Evolutionary conservation across 805 yeast genomes (phyloP).

Genomic region (Saturnispora galanensis): DNA sequence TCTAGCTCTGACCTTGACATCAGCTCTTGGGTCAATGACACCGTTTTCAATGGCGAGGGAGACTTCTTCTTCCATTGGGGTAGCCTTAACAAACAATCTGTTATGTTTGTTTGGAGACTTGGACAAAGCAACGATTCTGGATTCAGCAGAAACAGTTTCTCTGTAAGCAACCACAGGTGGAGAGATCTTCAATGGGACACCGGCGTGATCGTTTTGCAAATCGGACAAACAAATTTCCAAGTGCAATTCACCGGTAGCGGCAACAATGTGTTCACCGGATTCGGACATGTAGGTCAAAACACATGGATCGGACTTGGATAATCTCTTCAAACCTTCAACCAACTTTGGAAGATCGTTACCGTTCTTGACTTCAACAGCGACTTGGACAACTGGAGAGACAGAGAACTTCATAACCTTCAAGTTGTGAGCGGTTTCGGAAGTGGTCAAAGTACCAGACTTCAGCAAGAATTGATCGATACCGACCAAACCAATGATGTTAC

Average conservation of each 20-base stretch:
- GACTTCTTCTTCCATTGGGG: slow-evolving; percentile 91
- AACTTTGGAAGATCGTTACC: slow-evolving; percentile 98
- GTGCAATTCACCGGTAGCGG: slow-evolving; percentile 99
- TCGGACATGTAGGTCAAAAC: slow-evolving; percentile 78
- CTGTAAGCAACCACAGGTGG: slow-evolving; percentile 98
- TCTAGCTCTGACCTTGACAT: slow-evolving; percentile 98
- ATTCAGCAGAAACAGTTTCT: slow-evolving; percentile 93
- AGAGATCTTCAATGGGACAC: slow-evolving; percentile 95
- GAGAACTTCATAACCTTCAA: slow-evolving; percentile 99
- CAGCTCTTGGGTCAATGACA: slow-evolving; percentile 89
- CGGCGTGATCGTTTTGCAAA: slow-evolving; percentile 98
- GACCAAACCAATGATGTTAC: slow-evolving; percentile 99
- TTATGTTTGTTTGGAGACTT: slow-evolving; percentile 99
- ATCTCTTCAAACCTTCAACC: slow-evolving; percentile 99
- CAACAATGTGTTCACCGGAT: slow-evolving; percentile 99
- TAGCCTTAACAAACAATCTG: slow-evolving; percentile 98
- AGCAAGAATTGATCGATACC: slow-evolving; percentile 99
- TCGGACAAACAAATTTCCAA: slow-evolving; percentile 95
- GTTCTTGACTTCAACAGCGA: slow-evolving; percentile 99
- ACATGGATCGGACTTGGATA: slow-evolving; percentile 99
- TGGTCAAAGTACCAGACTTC: slow-evolving; percentile 98
- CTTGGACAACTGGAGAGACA: slow-evolving; percentile 99
- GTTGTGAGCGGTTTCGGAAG: slow-evolving; percentile 95
- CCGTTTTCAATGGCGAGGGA: slow-evolving; percentile 88
- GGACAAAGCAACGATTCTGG: slow-evolving; percentile 92